Percentiles rank a stretch among this genome's conserved stretches.
Evolutionary conservation across 345 rosid genomes (phyloP).

Genomic region (Diplotaxis tenuifolia): DNA sequence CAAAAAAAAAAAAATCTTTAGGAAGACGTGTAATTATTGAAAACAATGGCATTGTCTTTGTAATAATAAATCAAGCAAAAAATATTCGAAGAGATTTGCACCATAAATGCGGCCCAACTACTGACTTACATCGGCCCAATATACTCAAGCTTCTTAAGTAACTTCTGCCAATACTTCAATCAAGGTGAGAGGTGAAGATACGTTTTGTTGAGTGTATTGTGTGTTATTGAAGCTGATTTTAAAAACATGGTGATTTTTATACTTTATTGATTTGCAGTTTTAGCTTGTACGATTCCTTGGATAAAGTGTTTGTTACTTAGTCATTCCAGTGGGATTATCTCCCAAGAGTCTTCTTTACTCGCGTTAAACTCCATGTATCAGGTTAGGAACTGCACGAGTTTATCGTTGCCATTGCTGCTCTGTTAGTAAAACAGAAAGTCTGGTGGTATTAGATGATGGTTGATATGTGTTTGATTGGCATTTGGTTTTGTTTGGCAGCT

Average conservation of each 20-base stretch:
- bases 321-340: conserved; percentile 78
- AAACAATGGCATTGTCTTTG: neutral
- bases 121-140: conserved; percentile 23
- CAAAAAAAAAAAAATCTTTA: neutral
- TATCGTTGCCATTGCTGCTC: neutral
- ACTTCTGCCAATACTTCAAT: conserved; percentile 69
- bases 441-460: neutral
- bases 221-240: conserved; percentile 4
- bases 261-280: conserved; percentile 39
- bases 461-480: neutral
- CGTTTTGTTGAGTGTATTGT: neutral
- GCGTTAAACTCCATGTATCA: conserved; percentile 82
- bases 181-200: conserved; percentile 50
- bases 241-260: neutral
- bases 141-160: conserved; percentile 65
- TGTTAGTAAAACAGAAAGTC: neutral
- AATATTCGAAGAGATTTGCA: neutral
- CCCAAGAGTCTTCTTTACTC: conserved; percentile 72
- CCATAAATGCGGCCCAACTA: conserved; percentile 15
- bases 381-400: conserved; percentile 43
- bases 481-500: conserved; percentile 46
- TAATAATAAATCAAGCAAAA: too few species aligned
- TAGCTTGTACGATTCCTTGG: conserved; percentile 90
- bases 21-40: neutral
- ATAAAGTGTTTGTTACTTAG: conserved; percentile 73